A percentile compares a stretch with the other conserved stretches of the same genome.
phyloP scores from a whole-genome alignment of 2,329 filamentous ascomycete genomes.

The Drechslerella stenobrocha region DNA sequence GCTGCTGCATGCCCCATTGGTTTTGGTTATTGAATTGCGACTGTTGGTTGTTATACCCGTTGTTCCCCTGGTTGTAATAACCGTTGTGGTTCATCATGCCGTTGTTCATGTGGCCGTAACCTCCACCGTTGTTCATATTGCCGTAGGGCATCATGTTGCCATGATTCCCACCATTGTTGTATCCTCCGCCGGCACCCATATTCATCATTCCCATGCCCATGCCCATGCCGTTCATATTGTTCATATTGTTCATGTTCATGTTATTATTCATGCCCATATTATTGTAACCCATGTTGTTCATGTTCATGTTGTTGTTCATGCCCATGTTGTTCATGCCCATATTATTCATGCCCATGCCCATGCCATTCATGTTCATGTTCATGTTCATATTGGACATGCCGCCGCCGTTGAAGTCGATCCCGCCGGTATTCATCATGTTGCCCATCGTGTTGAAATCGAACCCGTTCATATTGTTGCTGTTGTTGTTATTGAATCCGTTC shows the following conservation, averaged over 20 bases:
- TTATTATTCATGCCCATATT: constrained; percentile 47
- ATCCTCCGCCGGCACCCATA: too few relatives aligned
- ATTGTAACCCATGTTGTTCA: constrained; percentile 51
- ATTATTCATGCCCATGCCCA: constrained; percentile 53
- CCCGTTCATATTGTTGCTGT: constrained; percentile 48
- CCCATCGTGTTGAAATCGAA: constrained; percentile 47
- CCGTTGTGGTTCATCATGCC: constrained; percentile 7
- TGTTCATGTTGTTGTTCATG: constrained; percentile 50
- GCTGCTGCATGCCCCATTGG: constrained; percentile 50
- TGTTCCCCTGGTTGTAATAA: background rate
- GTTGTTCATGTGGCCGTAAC: constrained; percentile 6
- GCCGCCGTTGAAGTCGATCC: constrained; percentile 36
- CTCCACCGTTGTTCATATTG: constrained; percentile 16
- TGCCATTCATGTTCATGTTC: constrained; percentile 55
- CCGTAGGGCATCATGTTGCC: constrained; percentile 51
- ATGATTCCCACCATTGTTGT: constrained; percentile 53
- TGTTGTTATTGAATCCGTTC: constrained; percentile 42
- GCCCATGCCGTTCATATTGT: constrained; percentile 50
- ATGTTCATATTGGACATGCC: constrained; percentile 55
- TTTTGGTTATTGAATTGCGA: constrained; percentile 54
- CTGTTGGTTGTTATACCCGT: constrained; percentile 3
- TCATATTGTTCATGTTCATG: constrained; percentile 54
- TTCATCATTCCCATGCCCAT: constrained; percentile 53
- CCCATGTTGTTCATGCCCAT: constrained; percentile 56
- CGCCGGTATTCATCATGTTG: constrained; percentile 48